Evolutionary conservation across 106 monocot species (phyloP).

Genomic region (Allium fistulosum): DNA sequence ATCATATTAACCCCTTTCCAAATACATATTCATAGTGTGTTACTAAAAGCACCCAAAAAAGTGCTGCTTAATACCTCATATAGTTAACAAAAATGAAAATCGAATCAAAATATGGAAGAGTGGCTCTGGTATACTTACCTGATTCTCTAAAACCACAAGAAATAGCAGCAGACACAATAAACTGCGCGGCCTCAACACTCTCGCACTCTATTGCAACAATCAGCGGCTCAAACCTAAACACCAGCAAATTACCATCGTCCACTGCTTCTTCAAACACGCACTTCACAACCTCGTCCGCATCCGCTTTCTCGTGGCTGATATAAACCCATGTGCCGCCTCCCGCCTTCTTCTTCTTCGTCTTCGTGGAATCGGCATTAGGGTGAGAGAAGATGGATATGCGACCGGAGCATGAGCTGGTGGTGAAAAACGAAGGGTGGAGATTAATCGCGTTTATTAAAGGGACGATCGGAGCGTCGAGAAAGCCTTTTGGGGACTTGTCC

Average conservation of each 20-base stretch:
- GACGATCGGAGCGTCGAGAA: conserved; percentile 55
- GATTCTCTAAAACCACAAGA: conserved; percentile 84
- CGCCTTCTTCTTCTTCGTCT: conserved; percentile 70
- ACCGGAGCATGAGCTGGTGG: conserved; percentile 96
- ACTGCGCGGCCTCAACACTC: conserved; percentile 47
- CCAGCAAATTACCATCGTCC: conserved; percentile 16
- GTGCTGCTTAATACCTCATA: too few species aligned
- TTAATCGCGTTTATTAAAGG: conserved; percentile 68
- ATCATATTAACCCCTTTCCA: too few species aligned
- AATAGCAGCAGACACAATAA: conserved; percentile 50
- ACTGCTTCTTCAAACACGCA: conserved; percentile 26
- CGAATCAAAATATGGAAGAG: not conserved
- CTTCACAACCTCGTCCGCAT: conserved; percentile 37
- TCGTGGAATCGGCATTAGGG: not conserved
- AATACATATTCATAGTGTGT: too few species aligned
- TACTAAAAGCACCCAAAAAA: too few species aligned
- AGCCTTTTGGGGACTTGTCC: conserved; percentile 90
- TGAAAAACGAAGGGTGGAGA: conserved; percentile 62
- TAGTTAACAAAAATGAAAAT: too few species aligned
- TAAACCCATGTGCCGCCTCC: conserved; percentile 76
- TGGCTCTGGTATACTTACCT: conserved; percentile 24
- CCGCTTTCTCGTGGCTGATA: conserved; percentile 63
- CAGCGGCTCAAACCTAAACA: conserved; percentile 83
- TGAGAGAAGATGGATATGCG: conserved; percentile 81
- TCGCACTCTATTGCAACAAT: conserved; percentile 75